Evolutionary conservation across 2,329 filamentous ascomycete species (phyloP), one percentile per base, ranked within the genome.

Genomic region (Calycina herbarum): DNA sequence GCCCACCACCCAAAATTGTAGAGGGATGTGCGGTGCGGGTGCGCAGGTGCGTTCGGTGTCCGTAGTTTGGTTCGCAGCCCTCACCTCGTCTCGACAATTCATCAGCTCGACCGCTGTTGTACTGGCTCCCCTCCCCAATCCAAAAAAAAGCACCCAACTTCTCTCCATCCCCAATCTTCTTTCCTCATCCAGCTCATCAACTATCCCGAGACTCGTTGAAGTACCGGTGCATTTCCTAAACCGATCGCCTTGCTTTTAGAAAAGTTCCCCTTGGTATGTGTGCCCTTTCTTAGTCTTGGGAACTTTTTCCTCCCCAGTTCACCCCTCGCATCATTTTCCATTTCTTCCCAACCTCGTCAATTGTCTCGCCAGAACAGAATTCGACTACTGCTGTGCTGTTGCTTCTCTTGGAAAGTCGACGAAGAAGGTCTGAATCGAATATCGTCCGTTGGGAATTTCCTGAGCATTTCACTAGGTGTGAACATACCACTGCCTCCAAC

Each of bases 71-170:
- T 3, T 2, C 17, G 31, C 45, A 24, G 40, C n/a, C 35, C 35
- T 54, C n/a, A 4, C 59, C 29, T 33, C 35, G 38, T n/a, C 59
- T 58, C 20, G 13, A 56, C 45, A 20, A 40, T 17, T 42, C 59
- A 63, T 35, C 62, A 64, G 58, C 65, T 54, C 65, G 62, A 51
- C 59, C 35, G 33, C 42, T 61, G 51, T 33, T 54, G 48, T 54
- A 54, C 24, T 54, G 48, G 20, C 20, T 13, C 24, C 48, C 48
- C 48, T 24, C 24, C 48, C 48, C 24, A 54, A 27, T n/a, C 17
- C 38, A 10, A 27, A 54, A 54, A 20, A 24, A 13, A 58, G 13
- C 33, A 27, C 29, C 54, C 57, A 29, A 45, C 38, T 20, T 40
- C n/a, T 5, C 24, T 40, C 57, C 57, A 38, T 27, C 15, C 20